A percentile compares a stretch with the other conserved stretches of the same genome.
phyloP scores from a whole-genome alignment of 192 early-diverging fungal species.

The Backusella macrospora region DNA sequence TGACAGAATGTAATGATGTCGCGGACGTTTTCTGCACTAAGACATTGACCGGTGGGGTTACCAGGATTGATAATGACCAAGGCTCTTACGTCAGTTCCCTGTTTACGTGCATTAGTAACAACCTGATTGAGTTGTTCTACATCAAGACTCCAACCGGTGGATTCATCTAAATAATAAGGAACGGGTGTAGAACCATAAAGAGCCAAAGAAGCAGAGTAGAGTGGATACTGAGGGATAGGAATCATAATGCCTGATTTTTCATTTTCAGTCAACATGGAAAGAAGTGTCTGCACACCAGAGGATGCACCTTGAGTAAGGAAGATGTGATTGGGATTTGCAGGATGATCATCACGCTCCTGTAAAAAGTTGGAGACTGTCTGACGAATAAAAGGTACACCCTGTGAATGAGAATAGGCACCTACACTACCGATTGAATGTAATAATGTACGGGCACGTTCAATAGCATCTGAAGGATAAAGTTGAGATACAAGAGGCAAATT shows the following conservation, averaged over 20 bases:
- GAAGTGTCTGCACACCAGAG: slow-evolving; percentile 86
- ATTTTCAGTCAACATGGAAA: slow-evolving; percentile 83
- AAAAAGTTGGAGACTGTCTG: slow-evolving; percentile 91
- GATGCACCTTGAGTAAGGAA: slow-evolving; percentile 95
- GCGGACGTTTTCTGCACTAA: slow-evolving; percentile 78
- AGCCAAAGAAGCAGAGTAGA: slow-evolving; percentile 91
- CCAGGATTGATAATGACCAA: slow-evolving; percentile 98
- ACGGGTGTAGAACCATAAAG: slow-evolving; percentile 82
- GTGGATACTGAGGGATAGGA: slow-evolving; percentile 97
- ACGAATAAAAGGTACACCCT: slow-evolving; percentile 86
- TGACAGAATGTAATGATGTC: slow-evolving; percentile 90
- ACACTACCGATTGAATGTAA: slow-evolving; percentile 68
- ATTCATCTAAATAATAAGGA: slow-evolving; percentile 92
- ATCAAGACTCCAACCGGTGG: slow-evolving; percentile 79
- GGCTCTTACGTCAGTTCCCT: slow-evolving; percentile 88
- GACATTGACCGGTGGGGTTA: slow-evolving; percentile 96
- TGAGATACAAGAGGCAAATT: slow-evolving; percentile 50
- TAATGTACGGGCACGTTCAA: slow-evolving; percentile 78
- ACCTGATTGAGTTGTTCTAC: slow-evolving; percentile 66
- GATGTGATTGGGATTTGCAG: slow-evolving; percentile 80
- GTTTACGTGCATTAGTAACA: slow-evolving; percentile 59
- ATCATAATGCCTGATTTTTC: slow-evolving; percentile 93
- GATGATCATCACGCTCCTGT: slow-evolving; percentile 82
- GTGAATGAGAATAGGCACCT: slow-evolving; percentile 95
- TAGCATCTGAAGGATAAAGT: slow-evolving; percentile 85